Evolutionary conservation across 306 rosid genomes (phyloP).

Genomic region (Cucumis sativus): DNA sequence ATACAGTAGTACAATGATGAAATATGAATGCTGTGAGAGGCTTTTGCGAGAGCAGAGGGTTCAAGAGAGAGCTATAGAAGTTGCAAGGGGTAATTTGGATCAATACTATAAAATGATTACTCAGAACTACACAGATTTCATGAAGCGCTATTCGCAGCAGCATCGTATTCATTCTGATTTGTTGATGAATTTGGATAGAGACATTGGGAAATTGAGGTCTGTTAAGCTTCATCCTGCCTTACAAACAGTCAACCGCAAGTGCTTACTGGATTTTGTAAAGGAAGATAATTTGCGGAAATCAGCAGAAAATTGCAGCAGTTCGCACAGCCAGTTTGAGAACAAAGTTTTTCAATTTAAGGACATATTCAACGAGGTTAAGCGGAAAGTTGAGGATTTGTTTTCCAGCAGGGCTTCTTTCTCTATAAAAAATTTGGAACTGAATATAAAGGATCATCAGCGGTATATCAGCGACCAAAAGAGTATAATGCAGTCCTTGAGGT

Average conservation of each 20-base stretch:
- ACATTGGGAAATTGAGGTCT: conserved; percentile 56
- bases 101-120: conserved; percentile 57
- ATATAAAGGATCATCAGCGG: conserved; percentile 55
- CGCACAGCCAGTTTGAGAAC: conserved; percentile 87
- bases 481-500: conserved; percentile 97
- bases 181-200: conserved; percentile 58
- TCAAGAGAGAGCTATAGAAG: conserved; percentile 86
- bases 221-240: conserved; percentile 70
- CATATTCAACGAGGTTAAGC: conserved; percentile 50
- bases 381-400: conserved; percentile 67
- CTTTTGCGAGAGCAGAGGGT: conserved; percentile 79
- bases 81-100: conserved; percentile 82
- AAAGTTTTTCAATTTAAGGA: conserved; percentile 74
- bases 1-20: conserved; percentile 36
- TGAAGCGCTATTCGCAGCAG: conserved; percentile 71
- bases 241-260: conserved; percentile 43
- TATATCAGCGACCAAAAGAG: conserved; percentile 61
- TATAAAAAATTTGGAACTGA: conserved; percentile 34
- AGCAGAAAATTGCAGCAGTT: conserved; percentile 59
- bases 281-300: conserved; percentile 75
- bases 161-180: conserved; percentile 71
- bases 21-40: conserved; percentile 59
- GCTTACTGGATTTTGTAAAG: conserved; percentile 85
- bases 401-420: conserved; percentile 32
- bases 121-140: conserved; percentile 75